These are phyloP conservation scores for Colletotrichum sp. DNA, from an alignment of 2,329 filamentous ascomycete genomes.

Conservation along the genomic window DNA sequence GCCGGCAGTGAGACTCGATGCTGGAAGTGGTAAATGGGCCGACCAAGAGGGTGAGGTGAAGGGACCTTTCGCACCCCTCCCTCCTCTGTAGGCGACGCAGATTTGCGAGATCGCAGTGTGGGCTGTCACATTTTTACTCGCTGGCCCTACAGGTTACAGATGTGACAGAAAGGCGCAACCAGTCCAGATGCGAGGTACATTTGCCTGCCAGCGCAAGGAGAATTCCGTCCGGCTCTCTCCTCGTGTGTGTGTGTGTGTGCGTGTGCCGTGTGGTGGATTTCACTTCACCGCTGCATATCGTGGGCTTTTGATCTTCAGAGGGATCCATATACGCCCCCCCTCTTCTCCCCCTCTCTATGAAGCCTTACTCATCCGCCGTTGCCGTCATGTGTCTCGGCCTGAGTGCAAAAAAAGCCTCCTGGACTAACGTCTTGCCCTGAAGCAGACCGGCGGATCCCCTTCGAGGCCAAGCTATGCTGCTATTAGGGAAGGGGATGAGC, in stretches of 20 bases:
- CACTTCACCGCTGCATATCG: conserved; percentile 9
- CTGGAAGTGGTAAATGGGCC: not conserved
- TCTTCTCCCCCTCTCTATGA: not conserved
- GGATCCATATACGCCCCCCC: not conserved
- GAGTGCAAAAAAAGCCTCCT: not conserved
- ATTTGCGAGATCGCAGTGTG: conserved; percentile 15
- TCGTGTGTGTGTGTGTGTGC: not conserved
- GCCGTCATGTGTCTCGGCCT: not conserved
- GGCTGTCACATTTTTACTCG: conserved; percentile 5
- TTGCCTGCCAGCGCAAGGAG: not conserved
- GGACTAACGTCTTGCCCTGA: conserved; percentile 4
- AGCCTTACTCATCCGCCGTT: not conserved
- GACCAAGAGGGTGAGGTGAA: not conserved
- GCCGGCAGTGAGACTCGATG: conserved; percentile 9
- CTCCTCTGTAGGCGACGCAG: not conserved
- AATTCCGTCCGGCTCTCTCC: not conserved
- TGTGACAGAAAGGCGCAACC: not conserved
- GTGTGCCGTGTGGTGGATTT: not conserved
- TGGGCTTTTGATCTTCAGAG: not conserved
- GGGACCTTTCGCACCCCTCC: not conserved
- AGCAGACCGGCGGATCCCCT: not conserved
- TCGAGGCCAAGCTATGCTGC: not conserved
- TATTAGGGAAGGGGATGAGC: not conserved
- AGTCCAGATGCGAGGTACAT: not conserved
- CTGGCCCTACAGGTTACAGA: not conserved